Evolutionary conservation across 192 early-diverging fungal species (phyloP).

Genomic region (Backusella morwellensis): DNA sequence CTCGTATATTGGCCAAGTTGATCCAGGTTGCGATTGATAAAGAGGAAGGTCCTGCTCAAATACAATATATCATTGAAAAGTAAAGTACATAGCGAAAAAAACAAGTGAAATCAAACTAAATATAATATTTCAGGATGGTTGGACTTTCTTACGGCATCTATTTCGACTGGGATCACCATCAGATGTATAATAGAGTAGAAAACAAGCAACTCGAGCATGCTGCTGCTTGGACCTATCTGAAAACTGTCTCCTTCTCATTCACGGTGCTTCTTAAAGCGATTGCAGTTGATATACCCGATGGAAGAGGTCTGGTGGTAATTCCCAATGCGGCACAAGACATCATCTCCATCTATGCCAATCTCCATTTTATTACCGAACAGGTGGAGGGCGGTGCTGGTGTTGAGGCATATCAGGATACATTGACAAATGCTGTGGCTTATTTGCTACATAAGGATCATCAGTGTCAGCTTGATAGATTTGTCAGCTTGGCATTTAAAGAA

Average conservation of each 20-base stretch:
- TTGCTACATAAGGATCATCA: slow-evolving; percentile 30
- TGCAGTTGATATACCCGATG: slow-evolving; percentile 28
- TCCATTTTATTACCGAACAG: slow-evolving; percentile 47
- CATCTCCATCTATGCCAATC: slow-evolving; percentile 44
- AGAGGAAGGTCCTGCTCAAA: background rate
- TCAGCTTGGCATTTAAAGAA: slow-evolving; percentile 22
- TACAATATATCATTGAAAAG: slow-evolving; percentile 12
- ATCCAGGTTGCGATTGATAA: slow-evolving; percentile 11
- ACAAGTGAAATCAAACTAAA: background rate
- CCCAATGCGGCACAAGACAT: slow-evolving; percentile 27
- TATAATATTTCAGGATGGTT: too few species aligned
- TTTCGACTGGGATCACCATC: slow-evolving; percentile 26
- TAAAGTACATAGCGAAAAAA: background rate
- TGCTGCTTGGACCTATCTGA: slow-evolving; percentile 45
- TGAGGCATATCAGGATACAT: slow-evolving; percentile 49
- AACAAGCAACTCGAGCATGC: slow-evolving; percentile 5
- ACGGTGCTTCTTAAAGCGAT: slow-evolving; percentile 48
- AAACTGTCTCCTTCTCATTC: slow-evolving; percentile 45
- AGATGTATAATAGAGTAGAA: background rate
- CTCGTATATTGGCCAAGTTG: slow-evolving; percentile 24
- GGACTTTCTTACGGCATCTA: slow-evolving; percentile 17
- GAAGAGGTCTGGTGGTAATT: slow-evolving; percentile 11
- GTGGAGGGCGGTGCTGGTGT: slow-evolving; percentile 40
- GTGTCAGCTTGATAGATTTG: slow-evolving; percentile 19
- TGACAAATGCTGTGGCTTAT: slow-evolving; percentile 41